Conservation (phyloP, 140 eudicot species). For the Bidens hawaiensis region DNA sequence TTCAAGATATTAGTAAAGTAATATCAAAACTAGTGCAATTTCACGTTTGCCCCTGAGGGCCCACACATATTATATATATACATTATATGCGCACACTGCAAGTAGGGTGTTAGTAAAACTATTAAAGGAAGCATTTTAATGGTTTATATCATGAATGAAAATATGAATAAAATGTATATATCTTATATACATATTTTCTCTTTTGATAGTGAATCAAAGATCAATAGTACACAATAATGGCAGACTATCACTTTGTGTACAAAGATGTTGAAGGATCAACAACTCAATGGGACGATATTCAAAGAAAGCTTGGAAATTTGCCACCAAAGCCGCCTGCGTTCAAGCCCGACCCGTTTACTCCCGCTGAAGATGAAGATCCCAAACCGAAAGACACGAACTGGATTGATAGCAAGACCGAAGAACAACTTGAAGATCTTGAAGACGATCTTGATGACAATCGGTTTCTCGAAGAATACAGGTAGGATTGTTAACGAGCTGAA, state of each 20-base stretch:
- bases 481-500: too few species aligned
- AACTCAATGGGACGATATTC: constrained; percentile 94
- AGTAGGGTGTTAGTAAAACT: too few species aligned
- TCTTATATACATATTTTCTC: too few species aligned
- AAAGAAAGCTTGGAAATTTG: constrained; percentile 81
- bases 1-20: too few species aligned
- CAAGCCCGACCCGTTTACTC: constrained; percentile 75
- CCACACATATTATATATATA: too few species aligned
- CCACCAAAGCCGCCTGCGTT: constrained; percentile 74
- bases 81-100: too few species aligned
- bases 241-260: constrained; percentile 79
- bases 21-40: too few species aligned
- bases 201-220: neutral
- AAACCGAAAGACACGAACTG: constrained; percentile 64
- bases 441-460: constrained; percentile 91
- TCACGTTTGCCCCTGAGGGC: too few species aligned
- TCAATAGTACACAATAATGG: constrained; percentile 34
- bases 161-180: too few species aligned
- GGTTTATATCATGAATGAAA: too few species aligned
- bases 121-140: too few species aligned
- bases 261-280: constrained; percentile 88
- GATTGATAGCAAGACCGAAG: constrained; percentile 81
- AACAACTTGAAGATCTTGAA: constrained; percentile 88
- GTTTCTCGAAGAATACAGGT: constrained; percentile 86
- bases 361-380: constrained; percentile 81